Evolutionary conservation across 2,329 filamentous ascomycete species (phyloP).

Genomic region (Colletotrichum nymphaeae): DNA sequence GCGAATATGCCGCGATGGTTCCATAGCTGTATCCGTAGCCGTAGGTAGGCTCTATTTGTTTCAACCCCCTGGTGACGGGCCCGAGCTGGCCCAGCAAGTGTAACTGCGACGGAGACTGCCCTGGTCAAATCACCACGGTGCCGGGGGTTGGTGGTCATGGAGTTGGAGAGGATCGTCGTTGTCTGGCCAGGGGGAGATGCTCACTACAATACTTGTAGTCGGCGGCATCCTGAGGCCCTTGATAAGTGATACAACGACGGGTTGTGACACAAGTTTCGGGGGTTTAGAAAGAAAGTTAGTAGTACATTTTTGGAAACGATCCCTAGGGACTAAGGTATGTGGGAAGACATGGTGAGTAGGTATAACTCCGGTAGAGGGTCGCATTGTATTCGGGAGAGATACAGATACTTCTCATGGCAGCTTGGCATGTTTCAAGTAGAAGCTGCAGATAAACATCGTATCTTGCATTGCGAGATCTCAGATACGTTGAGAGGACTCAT

Average conservation of each 20-base stretch:
- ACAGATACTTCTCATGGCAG: not conserved
- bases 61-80: not conserved
- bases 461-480: not conserved
- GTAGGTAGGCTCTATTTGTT: not conserved
- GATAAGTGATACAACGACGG: not conserved
- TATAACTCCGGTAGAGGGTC: not conserved
- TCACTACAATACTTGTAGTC: not conserved
- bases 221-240: not conserved
- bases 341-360: too few species aligned
- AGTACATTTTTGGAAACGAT: not conserved
- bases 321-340: not conserved
- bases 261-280: not conserved
- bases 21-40: too few species aligned
- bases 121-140: not conserved
- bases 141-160: not conserved
- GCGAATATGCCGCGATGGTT: not conserved
- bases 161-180: not conserved
- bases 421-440: not conserved
- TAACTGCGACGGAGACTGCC: not conserved
- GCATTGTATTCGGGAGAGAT: not conserved
- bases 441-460: not conserved
- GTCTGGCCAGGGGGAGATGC: not conserved
- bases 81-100: not conserved
- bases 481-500: not conserved
- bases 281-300: not conserved